Evolutionary conservation across 352 stramenopile genomes (phyloP).

Genomic region (Phytopythium litorale): DNA sequence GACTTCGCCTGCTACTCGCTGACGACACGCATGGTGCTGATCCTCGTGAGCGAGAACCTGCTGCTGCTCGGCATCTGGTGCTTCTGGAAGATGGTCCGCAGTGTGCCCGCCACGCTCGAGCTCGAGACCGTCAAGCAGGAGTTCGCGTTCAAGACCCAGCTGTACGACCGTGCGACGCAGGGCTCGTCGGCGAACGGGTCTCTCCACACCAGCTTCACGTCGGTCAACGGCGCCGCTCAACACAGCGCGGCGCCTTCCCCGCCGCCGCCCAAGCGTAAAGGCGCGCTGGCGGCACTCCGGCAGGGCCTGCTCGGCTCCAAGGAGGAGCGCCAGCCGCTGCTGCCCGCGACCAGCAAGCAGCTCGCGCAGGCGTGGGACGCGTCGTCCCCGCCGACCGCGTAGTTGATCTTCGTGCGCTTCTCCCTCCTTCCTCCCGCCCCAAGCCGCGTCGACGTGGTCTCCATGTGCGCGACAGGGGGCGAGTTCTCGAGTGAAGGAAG

Average conservation of each 20-base stretch:
- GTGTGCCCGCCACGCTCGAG: constrained; percentile 53
- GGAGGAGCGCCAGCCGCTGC: constrained; percentile 56
- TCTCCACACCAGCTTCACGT: not conserved
- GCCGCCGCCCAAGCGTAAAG: constrained; percentile 5
- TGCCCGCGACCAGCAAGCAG: constrained; percentile 38
- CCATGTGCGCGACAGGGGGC: not conserved
- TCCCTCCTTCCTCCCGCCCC: not conserved
- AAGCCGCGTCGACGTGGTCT: not conserved
- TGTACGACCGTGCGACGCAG: constrained; percentile 48
- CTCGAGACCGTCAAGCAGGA: constrained; percentile 67
- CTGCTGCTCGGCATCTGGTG: constrained; percentile 54
- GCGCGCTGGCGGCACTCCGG: constrained; percentile 1
- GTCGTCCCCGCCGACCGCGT: constrained; percentile 2
- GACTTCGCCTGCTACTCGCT: constrained; percentile 75
- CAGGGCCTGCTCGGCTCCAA: constrained; percentile 22
- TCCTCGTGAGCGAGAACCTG: constrained; percentile 69
- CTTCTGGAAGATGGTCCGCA: constrained; percentile 66
- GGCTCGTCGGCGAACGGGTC: not conserved
- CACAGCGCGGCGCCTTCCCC: not conserved
- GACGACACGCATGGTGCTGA: constrained; percentile 75
- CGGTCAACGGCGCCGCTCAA: not conserved
- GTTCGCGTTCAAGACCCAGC: constrained; percentile 66
- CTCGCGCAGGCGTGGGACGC: constrained; percentile 50
- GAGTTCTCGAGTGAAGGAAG: not conserved
- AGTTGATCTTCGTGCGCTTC: not conserved